A percentile compares a stretch with the other conserved stretches of the same genome.
phyloP scores from a whole-genome alignment of 2,329 filamentous ascomycete species.

The Pyrenophora teres region DNA sequence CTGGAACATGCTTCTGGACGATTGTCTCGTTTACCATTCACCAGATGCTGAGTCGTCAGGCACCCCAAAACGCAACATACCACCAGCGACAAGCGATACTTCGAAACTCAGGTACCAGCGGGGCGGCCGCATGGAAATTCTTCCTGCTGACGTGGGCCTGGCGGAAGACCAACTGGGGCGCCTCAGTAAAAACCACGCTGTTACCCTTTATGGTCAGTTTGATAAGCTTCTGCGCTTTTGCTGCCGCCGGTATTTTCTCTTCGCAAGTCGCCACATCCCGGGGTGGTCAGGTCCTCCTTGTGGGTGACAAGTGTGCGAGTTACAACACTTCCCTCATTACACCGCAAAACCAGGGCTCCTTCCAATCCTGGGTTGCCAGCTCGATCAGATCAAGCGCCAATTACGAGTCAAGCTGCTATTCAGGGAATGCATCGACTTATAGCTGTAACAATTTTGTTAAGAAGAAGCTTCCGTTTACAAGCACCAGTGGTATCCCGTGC shows the following conservation, averaged over 20 bases:
- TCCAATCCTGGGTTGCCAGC: slow-evolving; percentile 5
- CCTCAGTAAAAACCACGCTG: slow-evolving; percentile 16
- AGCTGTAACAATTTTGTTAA: slow-evolving; percentile 24
- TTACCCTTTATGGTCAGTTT: slow-evolving; percentile 10
- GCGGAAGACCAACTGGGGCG: slow-evolving; percentile 6
- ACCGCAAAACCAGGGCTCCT: neutral
- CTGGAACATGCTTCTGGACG: slow-evolving; percentile 35
- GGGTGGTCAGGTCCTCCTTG: slow-evolving; percentile 42
- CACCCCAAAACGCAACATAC: slow-evolving; percentile 33
- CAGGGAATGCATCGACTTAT: slow-evolving; percentile 9
- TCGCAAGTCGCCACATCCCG: slow-evolving; percentile 42
- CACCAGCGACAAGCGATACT: slow-evolving; percentile 43
- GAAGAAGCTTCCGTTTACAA: slow-evolving; percentile 13
- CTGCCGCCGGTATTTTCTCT: slow-evolving; percentile 41
- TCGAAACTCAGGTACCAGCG: slow-evolving; percentile 36
- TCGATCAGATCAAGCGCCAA: slow-evolving; percentile 19
- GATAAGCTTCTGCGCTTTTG: slow-evolving; percentile 20
- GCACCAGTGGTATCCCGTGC: slow-evolving; percentile 17
- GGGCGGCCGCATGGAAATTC: slow-evolving; percentile 24
- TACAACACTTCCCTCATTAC: slow-evolving; percentile 9
- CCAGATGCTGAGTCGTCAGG: slow-evolving; percentile 17
- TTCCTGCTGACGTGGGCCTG: slow-evolving; percentile 23
- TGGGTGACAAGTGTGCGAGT: slow-evolving; percentile 17
- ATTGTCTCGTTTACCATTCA: slow-evolving; percentile 37
- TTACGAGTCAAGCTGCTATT: slow-evolving; percentile 30